Conservation (phyloP, 805 yeast genomes). For the Candida patagonica region DNA sequence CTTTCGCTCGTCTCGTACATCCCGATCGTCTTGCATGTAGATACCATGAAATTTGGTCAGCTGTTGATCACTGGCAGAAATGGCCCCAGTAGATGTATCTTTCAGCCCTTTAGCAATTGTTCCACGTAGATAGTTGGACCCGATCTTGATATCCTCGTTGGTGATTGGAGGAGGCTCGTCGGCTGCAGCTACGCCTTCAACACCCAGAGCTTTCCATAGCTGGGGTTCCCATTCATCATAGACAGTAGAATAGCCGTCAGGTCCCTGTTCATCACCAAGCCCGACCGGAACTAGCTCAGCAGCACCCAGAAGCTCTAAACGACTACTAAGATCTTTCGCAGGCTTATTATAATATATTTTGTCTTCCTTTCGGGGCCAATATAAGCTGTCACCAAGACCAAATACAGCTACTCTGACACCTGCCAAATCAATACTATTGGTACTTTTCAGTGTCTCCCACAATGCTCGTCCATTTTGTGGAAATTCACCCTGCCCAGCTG, state of each 20-base stretch:
- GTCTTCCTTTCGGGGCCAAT: slow-evolving; percentile 98
- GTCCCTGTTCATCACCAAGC: slow-evolving; percentile 94
- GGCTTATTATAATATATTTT: slow-evolving; percentile 92
- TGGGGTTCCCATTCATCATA: slow-evolving; percentile 77
- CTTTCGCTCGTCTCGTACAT: slow-evolving; percentile 85
- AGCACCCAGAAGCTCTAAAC: slow-evolving; percentile 64
- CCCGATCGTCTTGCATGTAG: slow-evolving; percentile 98
- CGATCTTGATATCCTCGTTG: slow-evolving; percentile 89
- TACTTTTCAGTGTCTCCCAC: slow-evolving; percentile 60
- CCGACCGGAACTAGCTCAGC: slow-evolving; percentile 66
- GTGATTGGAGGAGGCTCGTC: slow-evolving; percentile 92
- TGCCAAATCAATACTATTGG: slow-evolving; percentile 58
- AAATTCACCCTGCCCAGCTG: slow-evolving; percentile 83
- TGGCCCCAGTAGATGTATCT: slow-evolving; percentile 83
- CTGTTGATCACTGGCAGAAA: slow-evolving; percentile 85
- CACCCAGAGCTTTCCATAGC: slow-evolving; percentile 85
- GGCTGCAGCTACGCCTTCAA: slow-evolving; percentile 66
- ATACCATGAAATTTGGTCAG: slow-evolving; percentile 96
- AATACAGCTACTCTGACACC: slow-evolving; percentile 51
- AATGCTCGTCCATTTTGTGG: slow-evolving; percentile 72
- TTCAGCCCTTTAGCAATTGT: slow-evolving; percentile 78
- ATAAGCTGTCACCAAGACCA: slow-evolving; percentile 74
- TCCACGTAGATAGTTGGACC: slow-evolving; percentile 83
- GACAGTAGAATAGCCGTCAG: slow-evolving; percentile 92
- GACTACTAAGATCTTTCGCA: slow-evolving; percentile 57